Base-by-base conservation (phyloP, 495 filamentous ascomycete genomes). In the Trichoderma virens region DNA sequence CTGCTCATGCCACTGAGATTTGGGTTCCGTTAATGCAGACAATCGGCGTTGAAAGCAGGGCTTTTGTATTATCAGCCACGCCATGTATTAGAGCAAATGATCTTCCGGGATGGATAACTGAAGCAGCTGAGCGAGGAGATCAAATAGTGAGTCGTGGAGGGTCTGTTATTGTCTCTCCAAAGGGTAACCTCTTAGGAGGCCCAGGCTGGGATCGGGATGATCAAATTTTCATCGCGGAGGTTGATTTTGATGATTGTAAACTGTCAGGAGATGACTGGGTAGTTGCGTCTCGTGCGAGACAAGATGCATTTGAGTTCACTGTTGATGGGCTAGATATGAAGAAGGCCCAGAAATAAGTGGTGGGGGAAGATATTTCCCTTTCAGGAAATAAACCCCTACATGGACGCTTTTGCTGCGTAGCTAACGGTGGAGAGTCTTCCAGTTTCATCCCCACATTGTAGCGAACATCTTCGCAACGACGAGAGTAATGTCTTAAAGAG, bases 21-120 rank as follows among this genome's bases (percentile, higher is more conserved):
- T 93, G 90, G 89, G 68, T 85, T 16, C 77, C 85, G 1, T 80
- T 91, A 0, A 87, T 92, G 83, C 78, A 83, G 18, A 91, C 90
- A 0, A 78, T 91, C 30, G 90, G 83, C 0, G 73, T 75, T 31
- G 90, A 93, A 67, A 83, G 87, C 5, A 74, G 88, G 13, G 82
- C 84, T 18, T 86, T 88, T 56, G 89, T 93, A 5, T 72, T 93
- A 0, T 86, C 84, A 51, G 80, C 85, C 1, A 92, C 91, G 67
- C 88, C 90, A 66, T 90, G 85, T 66, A 79, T 89, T 2, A 66
- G 23, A 32, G 64, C 65, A 41, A 47, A 54, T 14, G 66, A 71
- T 47, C 62, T 73, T 8, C 71, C 71, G 1, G 20, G 13, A 45
- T 73, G 71, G 71, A 68, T 73, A 23, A 68, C 62, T n/a, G 60